Base-by-base conservation (phyloP, 1,139 yeast genomes). In the Pneumocystis sp. region DNA sequence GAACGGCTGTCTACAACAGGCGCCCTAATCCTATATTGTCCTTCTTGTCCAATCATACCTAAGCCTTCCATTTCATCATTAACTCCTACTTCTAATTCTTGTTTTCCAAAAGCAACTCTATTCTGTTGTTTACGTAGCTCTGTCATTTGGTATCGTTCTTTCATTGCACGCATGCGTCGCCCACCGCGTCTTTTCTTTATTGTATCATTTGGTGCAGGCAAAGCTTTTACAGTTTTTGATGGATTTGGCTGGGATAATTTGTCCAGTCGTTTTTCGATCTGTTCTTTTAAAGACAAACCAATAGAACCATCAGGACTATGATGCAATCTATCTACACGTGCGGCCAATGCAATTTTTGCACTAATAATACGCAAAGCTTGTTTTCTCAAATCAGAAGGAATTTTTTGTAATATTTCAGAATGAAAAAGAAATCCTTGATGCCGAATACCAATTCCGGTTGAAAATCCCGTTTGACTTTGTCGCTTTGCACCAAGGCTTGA, bases 141-240 rank as follows among this genome's bases (percentile, higher is more conserved):
- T 0, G 96, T 86, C 80, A 87, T 81, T 72, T 85, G 85, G 75
- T 86, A 85, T 71, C 87, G 83, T 72, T 90, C 89, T 73, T 87
- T 89, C 78, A 84, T 82, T 74, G 89, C 89, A 63, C 96, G 79
- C 69, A 87, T 81, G 67, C 91, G 78, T 69, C 84, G 78, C 0
- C 99, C 99, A 1, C 96, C 97, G 71, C 99, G 80, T 70, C 86
- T 87, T 75, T 88, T 88, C 4, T 93, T 85, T 63, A 85, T 83
- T 66, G 80, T 81, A 67, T 91, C 97, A 59, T 82, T 79, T 0
- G 98, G 98, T 0, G 85, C 80, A 0, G 97, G 95, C 62, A 93
- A 76, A 0, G 97, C 96, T 70, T 88, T 89, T 4, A 83, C 81
- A 0, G 82, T 83, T 25, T 80, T 77, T 37, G 81, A 80, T 42